Conservation (phyloP, 495 filamentous ascomycete species). For the Parathielavia hyrcaniae region DNA sequence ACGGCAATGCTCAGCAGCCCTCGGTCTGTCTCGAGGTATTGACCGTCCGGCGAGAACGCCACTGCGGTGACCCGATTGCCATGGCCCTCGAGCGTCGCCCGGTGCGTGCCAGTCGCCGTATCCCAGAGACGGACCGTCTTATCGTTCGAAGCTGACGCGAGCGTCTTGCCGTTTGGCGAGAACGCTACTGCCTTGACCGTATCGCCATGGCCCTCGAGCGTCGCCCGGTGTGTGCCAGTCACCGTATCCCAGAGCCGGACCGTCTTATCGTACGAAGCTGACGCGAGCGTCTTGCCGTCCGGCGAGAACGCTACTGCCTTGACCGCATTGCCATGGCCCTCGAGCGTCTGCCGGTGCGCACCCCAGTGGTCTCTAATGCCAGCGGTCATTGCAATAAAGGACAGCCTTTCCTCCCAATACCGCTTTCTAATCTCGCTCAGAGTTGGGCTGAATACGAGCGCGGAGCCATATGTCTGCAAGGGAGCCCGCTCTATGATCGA, state of each 20-base stretch:
- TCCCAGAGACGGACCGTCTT: conserved; percentile 2
- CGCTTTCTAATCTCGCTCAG: conserved; percentile 2
- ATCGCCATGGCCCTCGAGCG: neutral
- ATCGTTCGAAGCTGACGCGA: conserved; percentile 1
- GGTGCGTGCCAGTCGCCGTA: neutral
- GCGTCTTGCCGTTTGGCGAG: neutral
- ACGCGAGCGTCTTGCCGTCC: neutral
- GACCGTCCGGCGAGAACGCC: conserved; percentile 2
- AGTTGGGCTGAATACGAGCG: conserved; percentile 2
- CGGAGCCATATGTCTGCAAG: conserved; percentile 1
- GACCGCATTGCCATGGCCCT: neutral
- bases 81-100: conserved; percentile 2
- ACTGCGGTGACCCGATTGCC: neutral
- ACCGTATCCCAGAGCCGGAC: conserved; percentile 1
- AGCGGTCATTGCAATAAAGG: neutral
- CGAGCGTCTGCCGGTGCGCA: conserved; percentile 1
- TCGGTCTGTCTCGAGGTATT: neutral
- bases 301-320: neutral
- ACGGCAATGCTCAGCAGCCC: neutral
- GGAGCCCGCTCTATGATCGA: conserved; percentile 1
- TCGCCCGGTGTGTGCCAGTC: neutral
- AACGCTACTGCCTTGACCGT: neutral
- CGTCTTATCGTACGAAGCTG: neutral
- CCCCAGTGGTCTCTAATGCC: conserved; percentile 1
- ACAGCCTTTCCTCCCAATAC: neutral